phyloP scores from a whole-genome alignment of 768 basidiomycete species.

The Ramaria sp. region DNA sequence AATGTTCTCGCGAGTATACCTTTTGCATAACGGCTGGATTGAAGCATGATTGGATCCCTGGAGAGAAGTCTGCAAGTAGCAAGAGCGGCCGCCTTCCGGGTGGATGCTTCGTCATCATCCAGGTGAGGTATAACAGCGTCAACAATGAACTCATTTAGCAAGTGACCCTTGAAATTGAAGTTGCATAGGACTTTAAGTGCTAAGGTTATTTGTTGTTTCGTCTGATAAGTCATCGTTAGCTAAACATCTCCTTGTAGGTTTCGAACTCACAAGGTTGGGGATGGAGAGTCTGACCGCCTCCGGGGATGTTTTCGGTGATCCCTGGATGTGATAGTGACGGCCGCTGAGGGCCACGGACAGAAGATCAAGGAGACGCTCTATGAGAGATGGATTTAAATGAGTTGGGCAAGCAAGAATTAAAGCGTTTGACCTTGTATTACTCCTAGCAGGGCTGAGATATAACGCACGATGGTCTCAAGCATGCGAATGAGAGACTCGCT shows the following conservation, averaged over 20 bases:
- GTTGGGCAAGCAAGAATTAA: not conserved
- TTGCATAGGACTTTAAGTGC: constrained; percentile 30
- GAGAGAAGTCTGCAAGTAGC: constrained; percentile 33
- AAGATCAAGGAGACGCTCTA: constrained; percentile 35
- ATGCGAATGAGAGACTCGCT: constrained; percentile 29
- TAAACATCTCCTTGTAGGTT: no score
- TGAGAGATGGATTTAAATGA: not conserved
- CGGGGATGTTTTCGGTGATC: constrained; percentile 21
- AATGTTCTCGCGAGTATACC: constrained; percentile 36
- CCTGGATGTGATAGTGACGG: constrained; percentile 29
- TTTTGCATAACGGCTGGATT: constrained; percentile 34
- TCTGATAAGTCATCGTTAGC: no score
- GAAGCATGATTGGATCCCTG: constrained; percentile 33
- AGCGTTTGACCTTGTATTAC: constrained; percentile 29
- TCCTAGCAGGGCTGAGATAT: constrained; percentile 31
- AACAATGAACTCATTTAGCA: constrained; percentile 36
- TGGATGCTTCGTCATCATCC: constrained; percentile 31
- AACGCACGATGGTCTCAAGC: constrained; percentile 25
- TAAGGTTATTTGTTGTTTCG: constrained; percentile 24
- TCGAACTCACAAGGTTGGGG: not conserved
- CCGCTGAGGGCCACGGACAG: constrained; percentile 30
- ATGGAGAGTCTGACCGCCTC: not conserved
- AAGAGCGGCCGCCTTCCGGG: constrained; percentile 30
- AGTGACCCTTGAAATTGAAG: constrained; percentile 34
- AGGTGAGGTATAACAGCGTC: constrained; percentile 33